Base-by-base conservation (phyloP, 495 filamentous ascomycete species). In the Podospora tetraspora region DNA sequence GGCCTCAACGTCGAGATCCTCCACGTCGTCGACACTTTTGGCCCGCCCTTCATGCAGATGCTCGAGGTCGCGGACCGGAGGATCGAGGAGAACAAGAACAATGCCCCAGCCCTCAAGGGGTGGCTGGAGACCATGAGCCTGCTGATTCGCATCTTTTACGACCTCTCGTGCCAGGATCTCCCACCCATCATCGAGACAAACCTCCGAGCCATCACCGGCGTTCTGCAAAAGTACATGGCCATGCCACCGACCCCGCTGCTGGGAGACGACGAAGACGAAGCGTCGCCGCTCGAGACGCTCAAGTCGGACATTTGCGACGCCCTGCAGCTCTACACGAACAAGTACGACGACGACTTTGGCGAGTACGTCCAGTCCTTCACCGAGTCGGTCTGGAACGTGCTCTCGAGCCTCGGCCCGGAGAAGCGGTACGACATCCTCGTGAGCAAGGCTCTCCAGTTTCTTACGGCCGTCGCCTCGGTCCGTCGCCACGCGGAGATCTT, bases 381-480 rank as follows among this genome's bases (percentile, higher is more conserved):
- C 61, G 87, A 86, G 52, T 94, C 87, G 68, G 92, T 92, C 9
- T 99, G 96, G 96, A 89, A 86, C 70, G 84, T 99, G 70, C 83
- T 99, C 69, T 97, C 94, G 21, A 88, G 87, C 5, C 87, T 93
- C 67, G 93, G 94, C 0, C 85, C 90, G 13, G 88, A 97, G 78
- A 93, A 91, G 59, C 96, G 97, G 77, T 95, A 94, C 75, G 96
- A 99, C 75, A 91, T 92, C 68, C 83, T 99, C n/a, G 92, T 96
- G 64, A 97, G 95, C 84, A 92, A 91, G 75, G 93, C 93, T 0
- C 82, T 99, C 62, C 90, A 97, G 66, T 99, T 98, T 79, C 80
- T 99, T 75, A 98, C 93, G 1, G 92, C 93, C 12, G 90, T 97
- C 57, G 90, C 93, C 24, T 85, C 87, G 64, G 91, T 90, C 66